phyloP scores from a whole-genome alignment of 2,329 filamentous ascomycete genomes.

The Cladosporium sp. region DNA sequence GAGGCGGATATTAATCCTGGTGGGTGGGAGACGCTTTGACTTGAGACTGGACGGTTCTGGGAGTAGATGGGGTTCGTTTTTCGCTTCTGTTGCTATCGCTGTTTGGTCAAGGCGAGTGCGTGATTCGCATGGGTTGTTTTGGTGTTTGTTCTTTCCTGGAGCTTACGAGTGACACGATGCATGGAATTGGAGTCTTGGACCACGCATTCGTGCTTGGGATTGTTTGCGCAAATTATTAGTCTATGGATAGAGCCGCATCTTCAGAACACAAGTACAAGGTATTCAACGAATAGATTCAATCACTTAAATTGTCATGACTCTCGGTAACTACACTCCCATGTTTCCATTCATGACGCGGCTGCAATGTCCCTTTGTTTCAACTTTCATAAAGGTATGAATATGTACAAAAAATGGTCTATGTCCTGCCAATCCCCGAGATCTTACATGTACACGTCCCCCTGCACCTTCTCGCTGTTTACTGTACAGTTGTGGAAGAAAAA shows the following conservation, averaged over 20 bases:
- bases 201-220: background rate
- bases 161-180: background rate
- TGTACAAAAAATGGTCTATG: background rate
- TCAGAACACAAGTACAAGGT: background rate
- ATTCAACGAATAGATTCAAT: background rate
- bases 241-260: background rate
- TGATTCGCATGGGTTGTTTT: background rate
- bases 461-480: background rate
- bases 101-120: background rate
- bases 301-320: too few species aligned
- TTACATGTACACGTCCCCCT: background rate
- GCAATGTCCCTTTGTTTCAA: background rate
- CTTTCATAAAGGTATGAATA: background rate
- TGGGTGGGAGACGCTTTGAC: conserved; percentile 78
- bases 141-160: background rate
- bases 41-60: background rate
- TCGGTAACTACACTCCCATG: too few species aligned
- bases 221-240: background rate
- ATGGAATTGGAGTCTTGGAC: background rate
- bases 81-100: background rate
- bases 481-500: background rate
- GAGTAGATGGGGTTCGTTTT: background rate
- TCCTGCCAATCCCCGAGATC: background rate
- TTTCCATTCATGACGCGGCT: background rate
- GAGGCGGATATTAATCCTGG: conserved; percentile 97